Evolutionary conservation across 1,139 yeast species (phyloP).

Genomic region (Oligophagozyma castellii): DNA sequence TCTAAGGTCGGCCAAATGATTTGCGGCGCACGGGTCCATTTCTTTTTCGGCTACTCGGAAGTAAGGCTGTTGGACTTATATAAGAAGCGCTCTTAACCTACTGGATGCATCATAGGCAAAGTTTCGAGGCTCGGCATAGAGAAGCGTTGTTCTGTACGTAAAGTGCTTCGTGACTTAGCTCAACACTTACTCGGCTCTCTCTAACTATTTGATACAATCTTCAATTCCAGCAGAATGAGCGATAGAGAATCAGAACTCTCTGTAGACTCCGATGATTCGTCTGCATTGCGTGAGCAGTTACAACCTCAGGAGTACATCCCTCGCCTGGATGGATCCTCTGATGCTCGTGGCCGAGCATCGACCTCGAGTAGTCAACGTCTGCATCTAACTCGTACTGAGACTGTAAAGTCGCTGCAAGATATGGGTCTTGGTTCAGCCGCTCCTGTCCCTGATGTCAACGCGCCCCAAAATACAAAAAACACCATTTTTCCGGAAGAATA

Average conservation of each 20-base stretch:
- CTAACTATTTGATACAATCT: too few relatives aligned
- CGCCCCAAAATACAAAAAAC: constrained; percentile 41
- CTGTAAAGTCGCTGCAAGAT: constrained; percentile 49
- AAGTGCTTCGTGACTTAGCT: too few relatives aligned
- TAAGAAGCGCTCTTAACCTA: too few relatives aligned
- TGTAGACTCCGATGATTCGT: constrained; percentile 12
- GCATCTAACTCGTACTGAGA: constrained; percentile 42
- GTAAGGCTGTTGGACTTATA: too few relatives aligned
- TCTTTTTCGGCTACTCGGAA: too few relatives aligned
- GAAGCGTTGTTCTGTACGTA: too few relatives aligned
- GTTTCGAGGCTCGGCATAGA: too few relatives aligned
- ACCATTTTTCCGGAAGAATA: constrained; percentile 88
- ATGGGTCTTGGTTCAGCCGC: constrained; percentile 42
- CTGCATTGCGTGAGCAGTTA: background rate
- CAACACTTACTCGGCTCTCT: too few relatives aligned
- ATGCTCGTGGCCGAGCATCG: too few relatives aligned
- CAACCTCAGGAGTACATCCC: constrained; percentile 17
- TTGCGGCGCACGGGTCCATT: too few relatives aligned
- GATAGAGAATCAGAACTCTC: constrained; percentile 14
- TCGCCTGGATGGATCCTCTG: background rate
- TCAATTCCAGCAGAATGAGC: constrained; percentile 5
- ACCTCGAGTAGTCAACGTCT: constrained; percentile 1
- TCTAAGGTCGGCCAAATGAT: too few relatives aligned
- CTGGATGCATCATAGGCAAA: too few relatives aligned
- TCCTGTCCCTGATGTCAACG: constrained; percentile 44